Conservation (phyloP, 306 rosid species). For the Cucumis sativus region Cucumber_9930_V3 NC_026660.2:23343501-23344000, state of each 20-base stretch:
- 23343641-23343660: neutral
- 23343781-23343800: neutral
- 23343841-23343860: neutral
- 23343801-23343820: neutral
- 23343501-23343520: neutral
- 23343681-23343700: too few species aligned
- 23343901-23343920: neutral
- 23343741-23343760: neutral
- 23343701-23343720: too few species aligned
- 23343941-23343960: neutral
- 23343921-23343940: neutral
- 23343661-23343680: neutral
- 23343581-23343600: neutral
- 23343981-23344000: neutral
- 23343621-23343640: neutral
- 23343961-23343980: neutral
- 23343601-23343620: neutral
- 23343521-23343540: neutral
- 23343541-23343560: neutral
- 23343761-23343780: neutral
- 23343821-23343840: neutral
- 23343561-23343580: too few species aligned
- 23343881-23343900: neutral
- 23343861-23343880: neutral
- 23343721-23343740: neutral